Evolutionary conservation across 495 filamentous ascomycete species (phyloP).

Genomic region (Rhypophila decipiens): DNA sequence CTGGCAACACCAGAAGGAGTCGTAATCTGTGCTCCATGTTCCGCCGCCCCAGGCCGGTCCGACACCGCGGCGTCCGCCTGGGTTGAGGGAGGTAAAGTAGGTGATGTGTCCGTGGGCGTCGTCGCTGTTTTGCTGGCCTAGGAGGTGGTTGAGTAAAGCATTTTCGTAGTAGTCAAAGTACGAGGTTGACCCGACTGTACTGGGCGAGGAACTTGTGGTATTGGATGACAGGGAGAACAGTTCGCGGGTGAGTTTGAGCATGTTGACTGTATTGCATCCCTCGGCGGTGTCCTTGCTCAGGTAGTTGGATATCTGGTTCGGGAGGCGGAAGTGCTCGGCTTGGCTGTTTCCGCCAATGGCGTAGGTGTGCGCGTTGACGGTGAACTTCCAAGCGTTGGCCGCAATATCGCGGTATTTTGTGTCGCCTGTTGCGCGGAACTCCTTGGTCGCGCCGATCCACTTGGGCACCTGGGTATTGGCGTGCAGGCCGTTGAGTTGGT

Average conservation of each 20-base stretch:
- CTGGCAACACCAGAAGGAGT: conserved; percentile 21
- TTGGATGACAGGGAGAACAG: conserved; percentile 22
- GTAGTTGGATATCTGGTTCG: conserved; percentile 27
- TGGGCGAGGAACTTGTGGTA: not conserved
- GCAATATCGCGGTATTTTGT: conserved; percentile 27
- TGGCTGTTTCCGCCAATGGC: conserved; percentile 37
- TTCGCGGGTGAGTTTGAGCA: conserved; percentile 36
- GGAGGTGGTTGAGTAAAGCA: conserved; percentile 30
- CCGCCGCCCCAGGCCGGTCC: conserved; percentile 18
- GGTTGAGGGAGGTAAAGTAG: conserved; percentile 31
- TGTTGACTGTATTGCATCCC: conserved; percentile 35
- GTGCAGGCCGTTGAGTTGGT: conserved; percentile 30
- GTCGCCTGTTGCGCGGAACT: conserved; percentile 27
- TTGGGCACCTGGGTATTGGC: conserved; percentile 37
- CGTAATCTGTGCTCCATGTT: conserved; percentile 17
- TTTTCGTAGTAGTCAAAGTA: conserved; percentile 39
- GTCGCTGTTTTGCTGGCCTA: conserved; percentile 27
- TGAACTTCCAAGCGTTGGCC: conserved; percentile 30
- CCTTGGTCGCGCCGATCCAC: conserved; percentile 28
- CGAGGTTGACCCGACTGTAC: not conserved
- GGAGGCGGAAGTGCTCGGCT: conserved; percentile 30
- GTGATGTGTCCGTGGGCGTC: conserved; percentile 30
- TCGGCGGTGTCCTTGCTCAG: conserved; percentile 28
- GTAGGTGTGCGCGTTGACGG: conserved; percentile 26
- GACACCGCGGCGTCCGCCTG: conserved; percentile 21